phyloP scores from a whole-genome alignment of 106 monocot genomes.

The Narthecium ossifragum region DNA sequence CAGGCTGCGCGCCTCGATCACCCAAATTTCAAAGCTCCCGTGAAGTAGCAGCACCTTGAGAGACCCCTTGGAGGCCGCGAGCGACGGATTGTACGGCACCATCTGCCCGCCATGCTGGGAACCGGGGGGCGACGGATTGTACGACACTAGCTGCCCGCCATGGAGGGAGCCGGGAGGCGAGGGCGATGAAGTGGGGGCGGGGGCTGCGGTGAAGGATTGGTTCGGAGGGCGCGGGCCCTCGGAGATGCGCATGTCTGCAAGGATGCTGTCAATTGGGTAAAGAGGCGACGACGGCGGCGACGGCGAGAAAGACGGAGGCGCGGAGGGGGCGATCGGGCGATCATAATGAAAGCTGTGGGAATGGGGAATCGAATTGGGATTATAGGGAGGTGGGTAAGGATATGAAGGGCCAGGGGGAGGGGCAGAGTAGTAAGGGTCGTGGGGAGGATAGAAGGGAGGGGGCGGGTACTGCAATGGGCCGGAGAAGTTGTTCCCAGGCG shows the following conservation, averaged over 20 bases:
- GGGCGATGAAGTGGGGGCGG: not conserved
- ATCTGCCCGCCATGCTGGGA: not conserved
- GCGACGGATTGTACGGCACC: conserved; percentile 4
- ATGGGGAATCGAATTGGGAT: not conserved
- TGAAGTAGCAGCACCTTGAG: conserved; percentile 71
- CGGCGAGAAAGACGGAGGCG: conserved; percentile 1
- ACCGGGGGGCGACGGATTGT: conserved; percentile 2
- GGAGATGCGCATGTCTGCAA: conserved; percentile 25
- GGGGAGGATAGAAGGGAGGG: conserved; percentile 6
- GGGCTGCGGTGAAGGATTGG: not conserved
- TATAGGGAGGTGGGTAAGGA: conserved; percentile 3
- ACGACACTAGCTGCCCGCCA: conserved; percentile 1
- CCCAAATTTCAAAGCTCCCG: conserved; percentile 69
- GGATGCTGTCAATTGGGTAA: conserved; percentile 17
- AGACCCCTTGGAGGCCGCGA: conserved; percentile 19
- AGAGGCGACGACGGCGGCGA: conserved; percentile 15
- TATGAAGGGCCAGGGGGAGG: not conserved
- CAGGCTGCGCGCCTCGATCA: conserved; percentile 53
- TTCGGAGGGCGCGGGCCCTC: conserved; percentile 3
- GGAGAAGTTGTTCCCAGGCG: conserved; percentile 4
- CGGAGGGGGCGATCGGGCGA: conserved; percentile 1
- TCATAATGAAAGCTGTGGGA: conserved; percentile 4
- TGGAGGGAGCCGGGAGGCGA: not conserved
- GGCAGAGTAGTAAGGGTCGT: not conserved
- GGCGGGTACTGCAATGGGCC: conserved; percentile 8